Conservation (phyloP, 1,139 yeast genomes). For the Entelexis paramagnoliae region DNA sequence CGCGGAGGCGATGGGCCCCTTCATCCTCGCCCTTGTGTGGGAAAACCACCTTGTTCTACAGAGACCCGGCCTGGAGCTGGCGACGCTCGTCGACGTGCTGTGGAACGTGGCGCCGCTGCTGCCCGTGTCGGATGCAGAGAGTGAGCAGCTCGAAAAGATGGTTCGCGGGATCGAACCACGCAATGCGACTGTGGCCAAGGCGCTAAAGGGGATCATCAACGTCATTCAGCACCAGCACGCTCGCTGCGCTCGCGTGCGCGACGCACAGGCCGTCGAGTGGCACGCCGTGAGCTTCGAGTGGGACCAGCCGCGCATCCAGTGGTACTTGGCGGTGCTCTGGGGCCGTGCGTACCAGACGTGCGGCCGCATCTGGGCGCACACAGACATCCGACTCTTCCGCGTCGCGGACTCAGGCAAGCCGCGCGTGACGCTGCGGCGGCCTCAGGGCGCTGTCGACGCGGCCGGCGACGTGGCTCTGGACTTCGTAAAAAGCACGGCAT, state of each 20-base stretch:
- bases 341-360: constrained; percentile 48
- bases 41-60: neutral
- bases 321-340: constrained; percentile 67
- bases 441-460: constrained; percentile 44
- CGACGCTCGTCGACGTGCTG: constrained; percentile 16
- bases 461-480: constrained; percentile 35
- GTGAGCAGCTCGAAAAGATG: constrained; percentile 3
- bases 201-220: neutral
- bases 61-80: constrained; percentile 11
- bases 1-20: constrained; percentile 23
- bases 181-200: constrained; percentile 6
- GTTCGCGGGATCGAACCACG: neutral
- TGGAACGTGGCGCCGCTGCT: constrained; percentile 17
- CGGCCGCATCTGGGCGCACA: constrained; percentile 48
- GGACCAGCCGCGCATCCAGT: constrained; percentile 56
- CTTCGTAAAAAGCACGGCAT: constrained; percentile 8
- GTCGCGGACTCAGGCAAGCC: constrained; percentile 32
- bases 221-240: neutral
- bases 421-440: constrained; percentile 31
- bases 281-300: constrained; percentile 47
- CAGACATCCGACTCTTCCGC: constrained; percentile 51
- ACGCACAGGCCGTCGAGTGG: constrained; percentile 3
- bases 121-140: constrained; percentile 9
- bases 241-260: neutral
- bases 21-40: neutral